Evolutionary conservation across 768 basidiomycete genomes (phyloP), one percentile per base, ranked within the genome.

Genomic region (Hygrocybe coccinea): DNA sequence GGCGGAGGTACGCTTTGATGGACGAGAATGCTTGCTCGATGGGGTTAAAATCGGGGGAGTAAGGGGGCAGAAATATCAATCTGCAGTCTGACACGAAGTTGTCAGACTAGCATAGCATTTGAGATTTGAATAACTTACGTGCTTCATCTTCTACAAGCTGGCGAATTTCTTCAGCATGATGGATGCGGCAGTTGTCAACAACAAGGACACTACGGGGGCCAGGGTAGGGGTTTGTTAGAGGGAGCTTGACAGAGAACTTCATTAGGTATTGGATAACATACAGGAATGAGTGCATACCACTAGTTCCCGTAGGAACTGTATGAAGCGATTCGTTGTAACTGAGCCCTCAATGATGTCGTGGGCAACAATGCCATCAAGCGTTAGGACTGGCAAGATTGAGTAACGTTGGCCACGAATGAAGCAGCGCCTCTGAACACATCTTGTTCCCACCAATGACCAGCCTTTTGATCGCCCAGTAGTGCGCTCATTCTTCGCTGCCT

Each of bases 121-220:
- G 29, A 7, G 64, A 52, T 58, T 71, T 72, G 56, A 71, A 64
- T 9, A 57, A 60, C 61, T 2, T 35, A 65, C 65, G 45, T 43
- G 66, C 67, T 54, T 67, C 63, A 45, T 55, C 67, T 41, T 62
- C 65, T n/a, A 74, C 65, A 19, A 74, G 46, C 2, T 54, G 46
- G 1, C 64, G 58, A 11, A 76, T 56, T 0, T 73, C 68, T 22
- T 70, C 65, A 44, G 67, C 65, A 44, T 76, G 69, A 50, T 77
- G 74, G 21, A 76, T 77, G 2, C 62, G 45, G 33, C 72, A 75
- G 57, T 76, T 77, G 58, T 77, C 71, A 24, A 76, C 57, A 2
- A 77, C 63, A 17, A 76, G 59, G 8, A 75, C 65, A 56, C 75
- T 76, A 2, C 61, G 54, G 1, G 60, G 62, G 1, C 60, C 62